Evolutionary conservation across 768 basidiomycete genomes (phyloP).

Genomic region (Rhizopogon rudus): DNA sequence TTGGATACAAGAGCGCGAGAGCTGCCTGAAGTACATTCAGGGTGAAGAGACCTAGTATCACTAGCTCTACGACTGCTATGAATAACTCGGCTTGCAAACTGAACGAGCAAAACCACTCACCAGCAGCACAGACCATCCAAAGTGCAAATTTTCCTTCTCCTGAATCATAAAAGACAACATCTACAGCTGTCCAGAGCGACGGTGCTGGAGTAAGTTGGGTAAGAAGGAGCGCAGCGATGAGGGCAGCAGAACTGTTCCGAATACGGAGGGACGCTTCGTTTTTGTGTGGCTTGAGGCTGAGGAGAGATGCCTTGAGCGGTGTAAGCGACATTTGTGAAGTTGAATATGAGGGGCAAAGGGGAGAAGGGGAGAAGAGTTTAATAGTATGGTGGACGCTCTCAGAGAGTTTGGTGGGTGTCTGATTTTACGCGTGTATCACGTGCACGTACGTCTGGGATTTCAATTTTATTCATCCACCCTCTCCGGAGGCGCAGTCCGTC

Average conservation of each 20-base stretch:
- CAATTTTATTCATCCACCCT: no score
- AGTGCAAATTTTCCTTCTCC: constrained; percentile 2
- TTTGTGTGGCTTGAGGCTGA: constrained; percentile 26
- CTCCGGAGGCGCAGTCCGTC: no score
- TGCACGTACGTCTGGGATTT: no score
- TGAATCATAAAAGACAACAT: constrained; percentile 20
- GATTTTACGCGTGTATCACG: no score
- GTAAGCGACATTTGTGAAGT: not conserved
- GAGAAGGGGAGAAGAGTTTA: not conserved
- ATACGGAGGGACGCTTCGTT: constrained; percentile 34
- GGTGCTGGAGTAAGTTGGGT: constrained; percentile 35
- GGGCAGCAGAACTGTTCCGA: constrained; percentile 31
- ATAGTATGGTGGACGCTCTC: not conserved
- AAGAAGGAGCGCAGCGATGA: constrained; percentile 27
- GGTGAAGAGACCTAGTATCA: constrained; percentile 22
- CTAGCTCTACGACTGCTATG: constrained; percentile 20
- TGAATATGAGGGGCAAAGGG: not conserved
- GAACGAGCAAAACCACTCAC: constrained; percentile 15
- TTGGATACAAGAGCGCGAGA: constrained; percentile 32
- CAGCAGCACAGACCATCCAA: constrained; percentile 25
- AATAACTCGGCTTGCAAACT: not conserved
- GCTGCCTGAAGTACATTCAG: constrained; percentile 32
- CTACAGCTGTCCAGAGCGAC: constrained; percentile 30
- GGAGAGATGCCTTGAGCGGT: not conserved
- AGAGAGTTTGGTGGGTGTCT: no score